Evolutionary conservation across 164 flowering plant genomes (phyloP).

Genomic region (Aristolochia contorta): DNA sequence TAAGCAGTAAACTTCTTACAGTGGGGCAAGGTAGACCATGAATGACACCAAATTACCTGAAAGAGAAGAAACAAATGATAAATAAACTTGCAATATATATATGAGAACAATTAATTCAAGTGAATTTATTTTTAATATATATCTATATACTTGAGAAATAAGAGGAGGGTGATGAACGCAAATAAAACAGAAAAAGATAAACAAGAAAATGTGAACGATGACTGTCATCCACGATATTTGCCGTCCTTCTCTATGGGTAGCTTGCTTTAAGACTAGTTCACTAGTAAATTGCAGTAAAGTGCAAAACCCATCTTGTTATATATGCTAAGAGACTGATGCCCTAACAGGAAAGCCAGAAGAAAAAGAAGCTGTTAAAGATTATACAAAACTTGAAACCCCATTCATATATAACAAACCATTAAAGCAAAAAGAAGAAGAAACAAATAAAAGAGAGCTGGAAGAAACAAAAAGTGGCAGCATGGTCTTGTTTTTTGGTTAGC

Average conservation of each 20-base stretch:
- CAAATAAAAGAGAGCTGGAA: neutral
- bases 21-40: constrained; percentile 43
- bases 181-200: neutral
- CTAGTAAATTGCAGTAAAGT: too few species aligned
- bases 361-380: too few species aligned
- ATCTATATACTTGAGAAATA: too few species aligned
- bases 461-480: too few species aligned
- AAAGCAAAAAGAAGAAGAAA: neutral
- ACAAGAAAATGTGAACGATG: neutral
- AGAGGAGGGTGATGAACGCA: too few species aligned
- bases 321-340: too few species aligned
- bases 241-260: too few species aligned
- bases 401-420: neutral
- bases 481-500: too few species aligned
- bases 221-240: neutral
- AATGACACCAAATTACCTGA: constrained; percentile 43
- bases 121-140: too few species aligned
- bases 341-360: too few species aligned
- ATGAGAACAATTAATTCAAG: neutral
- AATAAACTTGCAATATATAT: neutral
- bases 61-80: neutral
- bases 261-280: too few species aligned
- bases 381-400: neutral
- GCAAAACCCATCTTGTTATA: too few species aligned
- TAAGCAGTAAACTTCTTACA: constrained; percentile 23